phyloP scores from a whole-genome alignment of 495 filamentous ascomycete genomes.

The Sphaerosporella brunnea region DNA sequence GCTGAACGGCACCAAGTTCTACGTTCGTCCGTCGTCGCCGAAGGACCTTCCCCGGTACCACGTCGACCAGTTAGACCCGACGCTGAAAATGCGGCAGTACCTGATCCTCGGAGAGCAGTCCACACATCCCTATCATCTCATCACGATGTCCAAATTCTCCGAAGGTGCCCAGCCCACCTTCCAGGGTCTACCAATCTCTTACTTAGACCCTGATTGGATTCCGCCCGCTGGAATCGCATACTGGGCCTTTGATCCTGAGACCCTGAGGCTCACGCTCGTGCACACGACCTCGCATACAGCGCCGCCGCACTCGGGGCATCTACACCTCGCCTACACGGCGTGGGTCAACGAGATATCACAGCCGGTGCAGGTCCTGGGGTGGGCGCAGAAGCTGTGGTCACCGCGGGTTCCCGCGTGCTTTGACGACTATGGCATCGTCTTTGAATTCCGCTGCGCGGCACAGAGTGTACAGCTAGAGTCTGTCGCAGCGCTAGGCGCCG shows the following conservation, averaged over 20 bases:
- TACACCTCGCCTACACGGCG: constrained; percentile 1
- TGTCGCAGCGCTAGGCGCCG: neutral
- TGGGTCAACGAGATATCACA: neutral
- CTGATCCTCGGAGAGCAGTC: constrained; percentile 1
- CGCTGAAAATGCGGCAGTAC: no score
- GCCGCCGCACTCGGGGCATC: neutral
- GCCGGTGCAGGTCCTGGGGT: neutral
- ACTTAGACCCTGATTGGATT: neutral
- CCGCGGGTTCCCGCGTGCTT: neutral
- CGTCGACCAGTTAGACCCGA: no score
- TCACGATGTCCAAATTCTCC: neutral
- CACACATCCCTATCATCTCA: neutral
- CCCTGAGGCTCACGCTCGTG: neutral
- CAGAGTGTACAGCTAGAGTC: neutral
- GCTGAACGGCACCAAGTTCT: no score
- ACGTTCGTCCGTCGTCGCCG: no score
- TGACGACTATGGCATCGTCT: neutral
- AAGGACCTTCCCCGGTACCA: no score
- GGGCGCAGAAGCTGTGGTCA: neutral
- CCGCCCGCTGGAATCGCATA: neutral
- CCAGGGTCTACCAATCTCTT: neutral
- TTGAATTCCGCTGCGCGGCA: neutral
- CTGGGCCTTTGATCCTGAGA: neutral
- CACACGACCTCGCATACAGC: neutral
- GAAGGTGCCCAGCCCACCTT: neutral